Evolutionary conservation across 768 basidiomycete species (phyloP).

Genomic region (Psilocybe sp.): DNA sequence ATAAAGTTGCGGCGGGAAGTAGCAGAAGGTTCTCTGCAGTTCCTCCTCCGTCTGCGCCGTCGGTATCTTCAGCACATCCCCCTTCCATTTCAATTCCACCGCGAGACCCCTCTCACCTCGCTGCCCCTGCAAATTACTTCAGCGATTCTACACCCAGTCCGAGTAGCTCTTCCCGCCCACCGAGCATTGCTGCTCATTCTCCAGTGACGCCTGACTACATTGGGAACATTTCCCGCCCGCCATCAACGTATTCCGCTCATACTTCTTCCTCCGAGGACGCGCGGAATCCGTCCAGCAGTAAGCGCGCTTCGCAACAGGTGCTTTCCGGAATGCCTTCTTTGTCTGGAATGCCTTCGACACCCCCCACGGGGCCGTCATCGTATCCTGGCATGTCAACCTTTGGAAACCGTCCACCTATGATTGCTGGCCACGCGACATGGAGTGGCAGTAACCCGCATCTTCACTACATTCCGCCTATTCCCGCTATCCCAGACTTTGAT

Average conservation of each 20-base stretch:
- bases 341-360: neutral
- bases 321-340: slow-evolving; percentile 18
- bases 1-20: slow-evolving; percentile 20
- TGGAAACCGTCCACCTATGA: slow-evolving; percentile 18
- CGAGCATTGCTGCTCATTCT: slow-evolving; percentile 35
- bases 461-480: slow-evolving; percentile 35
- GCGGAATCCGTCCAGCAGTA: slow-evolving; percentile 36
- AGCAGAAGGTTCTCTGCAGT: too few species aligned
- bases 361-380: slow-evolving; percentile 21
- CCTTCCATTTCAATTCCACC: slow-evolving; percentile 31
- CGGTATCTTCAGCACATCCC: slow-evolving; percentile 4
- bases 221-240: slow-evolving; percentile 41
- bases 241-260: slow-evolving; percentile 53
- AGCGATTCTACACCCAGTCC: slow-evolving; percentile 40
- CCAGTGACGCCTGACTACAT: slow-evolving; percentile 33
- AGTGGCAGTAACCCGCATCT: slow-evolving; percentile 36
- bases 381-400: neutral
- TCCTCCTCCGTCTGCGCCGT: too few species aligned
- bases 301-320: slow-evolving; percentile 34
- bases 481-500: slow-evolving; percentile 36
- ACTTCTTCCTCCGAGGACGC: slow-evolving; percentile 59
- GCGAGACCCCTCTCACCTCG: slow-evolving; percentile 45
- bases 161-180: slow-evolving; percentile 43
- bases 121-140: slow-evolving; percentile 22
- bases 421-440: slow-evolving; percentile 34